phyloP scores from a whole-genome alignment of 345 rosid genomes.

The Gossypium anomalum region DNA sequence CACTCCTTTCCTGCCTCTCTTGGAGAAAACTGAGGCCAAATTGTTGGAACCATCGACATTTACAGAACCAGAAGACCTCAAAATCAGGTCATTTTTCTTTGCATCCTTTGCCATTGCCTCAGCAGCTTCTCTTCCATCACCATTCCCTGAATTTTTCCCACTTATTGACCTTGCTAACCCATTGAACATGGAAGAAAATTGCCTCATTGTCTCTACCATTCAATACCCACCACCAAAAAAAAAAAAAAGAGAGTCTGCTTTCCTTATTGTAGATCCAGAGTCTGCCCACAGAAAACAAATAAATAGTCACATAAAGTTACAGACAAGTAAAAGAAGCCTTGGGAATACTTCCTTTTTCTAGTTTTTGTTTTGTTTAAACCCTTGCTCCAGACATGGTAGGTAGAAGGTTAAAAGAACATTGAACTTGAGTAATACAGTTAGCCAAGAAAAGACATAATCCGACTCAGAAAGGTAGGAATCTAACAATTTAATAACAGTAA shows the following conservation, averaged over 20 bases:
- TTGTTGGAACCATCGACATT: constrained; percentile 57
- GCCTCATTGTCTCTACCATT: constrained; percentile 46
- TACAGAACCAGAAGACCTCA: constrained; percentile 69
- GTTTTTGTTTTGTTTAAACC: constrained; percentile 12
- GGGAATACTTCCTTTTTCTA: neutral
- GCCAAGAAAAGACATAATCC: constrained; percentile 31
- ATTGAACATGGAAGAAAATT: constrained; percentile 75
- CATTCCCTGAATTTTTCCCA: constrained; percentile 38
- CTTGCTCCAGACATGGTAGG: constrained; percentile 33
- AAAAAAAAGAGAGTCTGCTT: neutral
- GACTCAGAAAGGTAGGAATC: constrained; percentile 41
- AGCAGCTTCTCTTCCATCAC: constrained; percentile 53
- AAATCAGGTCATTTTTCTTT: constrained; percentile 62
- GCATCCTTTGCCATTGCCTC: constrained; percentile 75
- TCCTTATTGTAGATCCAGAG: constrained; percentile 21
- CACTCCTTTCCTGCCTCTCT: constrained; percentile 77
- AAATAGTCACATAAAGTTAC: constrained; percentile 6
- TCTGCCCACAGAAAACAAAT: constrained; percentile 21
- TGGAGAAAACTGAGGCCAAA: constrained; percentile 70
- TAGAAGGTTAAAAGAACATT: constrained; percentile 23
- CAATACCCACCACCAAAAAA: constrained; percentile 7
- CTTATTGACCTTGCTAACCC: constrained; percentile 66
- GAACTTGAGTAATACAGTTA: constrained; percentile 16
- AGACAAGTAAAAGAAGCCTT: constrained; percentile 18
- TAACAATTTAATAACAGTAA: constrained; percentile 31